Evolutionary conservation across 352 stramenopile species (phyloP).

Genomic region (Phytophthora cryptogea): DNA sequence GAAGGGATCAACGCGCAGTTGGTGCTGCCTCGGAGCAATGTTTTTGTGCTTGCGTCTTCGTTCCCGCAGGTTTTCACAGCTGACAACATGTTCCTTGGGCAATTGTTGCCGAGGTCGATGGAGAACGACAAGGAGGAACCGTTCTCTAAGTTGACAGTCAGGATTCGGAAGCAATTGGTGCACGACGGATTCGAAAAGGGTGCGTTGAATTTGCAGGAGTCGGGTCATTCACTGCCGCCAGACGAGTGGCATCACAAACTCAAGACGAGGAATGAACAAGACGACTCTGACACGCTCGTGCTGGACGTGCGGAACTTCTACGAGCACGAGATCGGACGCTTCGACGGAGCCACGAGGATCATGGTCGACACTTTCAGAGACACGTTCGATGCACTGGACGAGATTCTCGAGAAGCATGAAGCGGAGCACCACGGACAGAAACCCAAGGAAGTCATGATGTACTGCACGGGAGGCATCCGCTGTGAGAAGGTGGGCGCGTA

Average conservation of each 20-base stretch:
- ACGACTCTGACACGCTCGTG: constrained; percentile 37
- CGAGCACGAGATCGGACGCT: constrained; percentile 61
- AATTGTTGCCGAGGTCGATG: constrained; percentile 12
- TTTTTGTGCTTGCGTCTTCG: constrained; percentile 39
- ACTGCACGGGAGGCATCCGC: constrained; percentile 68
- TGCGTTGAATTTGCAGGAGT: constrained; percentile 29
- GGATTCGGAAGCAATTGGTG: constrained; percentile 89
- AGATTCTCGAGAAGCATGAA: constrained; percentile 43
- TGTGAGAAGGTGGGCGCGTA: constrained; percentile 76
- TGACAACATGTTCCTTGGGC: constrained; percentile 35
- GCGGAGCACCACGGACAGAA: constrained; percentile 37
- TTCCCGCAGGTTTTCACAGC: constrained; percentile 28
- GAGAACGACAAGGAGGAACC: constrained; percentile 16
- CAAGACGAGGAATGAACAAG: constrained; percentile 24
- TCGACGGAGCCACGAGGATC: constrained; percentile 52
- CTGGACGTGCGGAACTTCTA: constrained; percentile 64
- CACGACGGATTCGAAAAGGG: constrained; percentile 78
- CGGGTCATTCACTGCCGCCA: constrained; percentile 20
- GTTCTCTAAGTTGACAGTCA: constrained; percentile 88
- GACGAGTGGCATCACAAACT: constrained; percentile 53
- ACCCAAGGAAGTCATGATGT: constrained; percentile 57
- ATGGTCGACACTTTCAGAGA: constrained; percentile 71
- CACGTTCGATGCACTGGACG: constrained; percentile 55
- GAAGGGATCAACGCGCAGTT: constrained; percentile 97
- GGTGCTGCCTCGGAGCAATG: constrained; percentile 73